phyloP scores from a whole-genome alignment of 768 basidiomycete genomes.

The Sarcomyxa edulis region DNA sequence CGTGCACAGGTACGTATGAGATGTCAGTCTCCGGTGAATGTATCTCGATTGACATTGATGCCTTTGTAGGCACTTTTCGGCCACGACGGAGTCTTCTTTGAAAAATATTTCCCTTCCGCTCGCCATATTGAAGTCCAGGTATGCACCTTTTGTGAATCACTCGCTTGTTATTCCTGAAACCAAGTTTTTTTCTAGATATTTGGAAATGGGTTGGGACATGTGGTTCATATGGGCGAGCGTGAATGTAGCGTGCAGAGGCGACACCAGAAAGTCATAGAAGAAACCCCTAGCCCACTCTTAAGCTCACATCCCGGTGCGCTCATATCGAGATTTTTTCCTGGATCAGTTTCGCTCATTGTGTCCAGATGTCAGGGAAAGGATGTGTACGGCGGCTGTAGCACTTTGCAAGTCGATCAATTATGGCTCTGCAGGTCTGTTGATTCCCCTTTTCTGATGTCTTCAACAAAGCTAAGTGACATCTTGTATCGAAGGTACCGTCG shows the following conservation, averaged over 20 bases:
- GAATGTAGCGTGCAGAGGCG: slow-evolving; percentile 68
- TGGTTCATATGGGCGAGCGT: slow-evolving; percentile 62
- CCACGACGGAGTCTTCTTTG: slow-evolving; percentile 49
- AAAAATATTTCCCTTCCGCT: slow-evolving; percentile 49
- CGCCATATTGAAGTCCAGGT: slow-evolving; percentile 69
- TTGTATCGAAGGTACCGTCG: slow-evolving; percentile 49
- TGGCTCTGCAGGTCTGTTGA: slow-evolving; percentile 46
- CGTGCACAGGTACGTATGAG: slow-evolving; percentile 45
- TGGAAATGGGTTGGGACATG: slow-evolving; percentile 55
- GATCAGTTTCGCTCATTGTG: neutral
- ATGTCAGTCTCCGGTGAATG: neutral
- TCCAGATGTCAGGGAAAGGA: slow-evolving; percentile 38
- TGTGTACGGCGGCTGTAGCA: slow-evolving; percentile 49
- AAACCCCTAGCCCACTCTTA: slow-evolving; percentile 60
- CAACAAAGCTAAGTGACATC: neutral
- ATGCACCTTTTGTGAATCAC: neutral
- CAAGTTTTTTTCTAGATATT: slow-evolving; percentile 42
- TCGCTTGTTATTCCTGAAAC: neutral
- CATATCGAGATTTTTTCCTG: no score
- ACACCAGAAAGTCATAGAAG: slow-evolving; percentile 73
- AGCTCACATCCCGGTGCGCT: slow-evolving; percentile 34
- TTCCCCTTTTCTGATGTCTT: neutral
- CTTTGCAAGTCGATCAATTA: slow-evolving; percentile 48
- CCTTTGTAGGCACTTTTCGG: slow-evolving; percentile 39
- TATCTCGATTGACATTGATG: neutral